Evolutionary conservation across 2,329 filamentous ascomycete genomes (phyloP), one percentile per base, ranked within the genome.

Genomic region (Zasmidium cellare): DNA sequence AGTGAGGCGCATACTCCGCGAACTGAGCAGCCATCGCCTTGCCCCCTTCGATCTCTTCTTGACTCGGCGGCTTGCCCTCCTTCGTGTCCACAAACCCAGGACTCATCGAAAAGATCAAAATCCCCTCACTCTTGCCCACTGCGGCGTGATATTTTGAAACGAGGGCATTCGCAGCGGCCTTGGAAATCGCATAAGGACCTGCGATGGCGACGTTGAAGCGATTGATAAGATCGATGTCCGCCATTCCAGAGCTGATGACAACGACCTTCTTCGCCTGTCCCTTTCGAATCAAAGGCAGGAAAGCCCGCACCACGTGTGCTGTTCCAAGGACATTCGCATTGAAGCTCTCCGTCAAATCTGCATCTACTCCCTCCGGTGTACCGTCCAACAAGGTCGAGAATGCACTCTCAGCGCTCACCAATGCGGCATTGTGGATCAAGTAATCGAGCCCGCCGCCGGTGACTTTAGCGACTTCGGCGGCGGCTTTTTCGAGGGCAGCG

Each of bases 401-500:
- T n/a, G 38, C 58, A 28, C 54, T 58, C 1, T 53, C 46, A 2
- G 54, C 24, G 46, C 53, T 59, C 11, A 65, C 28, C 22, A 66
- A 60, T 1, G 62, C 71, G 2, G 69, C 73, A 49, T 75, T 75
- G 60, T 72, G 67, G 54, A 72, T 69, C 3, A 72, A 50, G 24
- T 65, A 47, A 48, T 74, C 72, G 2, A 75, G 60, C 24, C 25
- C 57, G 7, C 66, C 65, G 12, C 61, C 61, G 11, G 68, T 70
- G 35, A 70, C 60, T 11, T 64, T 65, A 9, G 65, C 50, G 3
- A 57, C 55, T 31, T 68, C 60, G 1, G 53, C 45, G 7, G 60
- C 67, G 28, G 67, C 68, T 49, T 46, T 28, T 69, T 79, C 72
- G 14, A 83, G 67, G 1, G 72, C 67, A 2, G 69, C 66, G 50